Evolutionary conservation across 441 rosid species (phyloP), one percentile per base, ranked within the genome.

Genomic region (Adansonia grandidieri): DNA sequence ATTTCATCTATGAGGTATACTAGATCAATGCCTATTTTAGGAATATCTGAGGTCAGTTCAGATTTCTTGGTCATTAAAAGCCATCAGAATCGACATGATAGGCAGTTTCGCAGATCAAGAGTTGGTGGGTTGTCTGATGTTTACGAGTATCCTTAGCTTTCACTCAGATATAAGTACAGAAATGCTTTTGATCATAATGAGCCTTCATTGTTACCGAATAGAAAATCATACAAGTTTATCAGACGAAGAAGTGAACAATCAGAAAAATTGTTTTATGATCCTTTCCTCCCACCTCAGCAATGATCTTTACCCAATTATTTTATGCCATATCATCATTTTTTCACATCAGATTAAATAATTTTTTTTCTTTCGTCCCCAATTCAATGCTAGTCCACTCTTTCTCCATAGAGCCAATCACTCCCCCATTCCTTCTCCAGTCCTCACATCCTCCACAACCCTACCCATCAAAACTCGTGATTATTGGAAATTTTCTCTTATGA

Each of bases 111-210:
- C 14, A 84, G 93, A 83, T 86, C 98, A 17, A 88, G 96, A 60
- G 66, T 77, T 50, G 91, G 93, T 20, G 92, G 92, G 28, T 97
- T 85, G 1, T 94, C 97, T 1, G 97, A 93, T 78, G 97, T 94
- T 73, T 94, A 93, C 53, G 97, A 91, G 88, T 97, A 94, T 83
- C 99, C 99, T 48, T 97, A 94, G 80, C 88, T 94, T 73, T 96
- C 98, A 8, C 79, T 94, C 32, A 90, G 97, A 79, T 85, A 96
- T 32, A 96, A 93, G 3, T 83, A 82, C 73, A 83, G 90, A 79
- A 83, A 79, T 87, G 86, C 83, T 17, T 80, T 86, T 74, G 92
- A 92, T 75, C 92, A 87, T 79, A 84, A 76, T 48, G 94, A 87
- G 64, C 75, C 85, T 71, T 82, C 87, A 1, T 71, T 72, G 19